Evolutionary conservation across 176 grass and related monocot genomes (phyloP).

Genomic region (Hordeum marinum): DNA sequence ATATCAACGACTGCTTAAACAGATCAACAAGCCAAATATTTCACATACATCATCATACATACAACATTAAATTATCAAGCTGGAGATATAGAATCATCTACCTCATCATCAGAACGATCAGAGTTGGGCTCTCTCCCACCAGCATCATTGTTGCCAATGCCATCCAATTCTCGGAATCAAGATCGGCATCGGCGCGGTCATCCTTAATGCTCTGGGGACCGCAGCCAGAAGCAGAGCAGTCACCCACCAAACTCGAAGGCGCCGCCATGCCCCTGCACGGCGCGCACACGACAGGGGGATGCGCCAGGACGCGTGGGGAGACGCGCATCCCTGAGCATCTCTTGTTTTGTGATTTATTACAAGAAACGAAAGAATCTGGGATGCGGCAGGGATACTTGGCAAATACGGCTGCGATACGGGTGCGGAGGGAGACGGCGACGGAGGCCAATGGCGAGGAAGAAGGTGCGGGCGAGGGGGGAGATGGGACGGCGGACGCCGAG

Average conservation of each 20-base stretch:
- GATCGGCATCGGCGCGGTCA: neutral
- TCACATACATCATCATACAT: neutral
- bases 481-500: neutral
- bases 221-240: conserved; percentile 10
- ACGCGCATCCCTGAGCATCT: neutral
- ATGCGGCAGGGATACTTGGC: neutral
- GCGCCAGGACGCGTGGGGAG: neutral
- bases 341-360: neutral
- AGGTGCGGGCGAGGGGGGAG: too few relatives aligned
- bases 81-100: conserved; percentile 3
- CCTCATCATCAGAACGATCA: conserved; percentile 55
- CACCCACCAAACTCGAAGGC: neutral
- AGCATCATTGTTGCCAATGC: conserved; percentile 16
- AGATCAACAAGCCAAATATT: neutral
- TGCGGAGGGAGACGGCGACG: neutral
- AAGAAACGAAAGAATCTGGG: neutral
- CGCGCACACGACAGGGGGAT: too few relatives aligned
- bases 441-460: neutral
- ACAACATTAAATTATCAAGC: neutral
- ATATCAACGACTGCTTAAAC: neutral
- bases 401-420: neutral
- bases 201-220: neutral
- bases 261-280: too few relatives aligned
- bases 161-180: conserved; percentile 33
- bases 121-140: conserved; percentile 11